These are phyloP conservation scores for Quercus mongolica DNA, from an alignment of 306 rosid genomes.

Conservation along the genomic window DNA sequence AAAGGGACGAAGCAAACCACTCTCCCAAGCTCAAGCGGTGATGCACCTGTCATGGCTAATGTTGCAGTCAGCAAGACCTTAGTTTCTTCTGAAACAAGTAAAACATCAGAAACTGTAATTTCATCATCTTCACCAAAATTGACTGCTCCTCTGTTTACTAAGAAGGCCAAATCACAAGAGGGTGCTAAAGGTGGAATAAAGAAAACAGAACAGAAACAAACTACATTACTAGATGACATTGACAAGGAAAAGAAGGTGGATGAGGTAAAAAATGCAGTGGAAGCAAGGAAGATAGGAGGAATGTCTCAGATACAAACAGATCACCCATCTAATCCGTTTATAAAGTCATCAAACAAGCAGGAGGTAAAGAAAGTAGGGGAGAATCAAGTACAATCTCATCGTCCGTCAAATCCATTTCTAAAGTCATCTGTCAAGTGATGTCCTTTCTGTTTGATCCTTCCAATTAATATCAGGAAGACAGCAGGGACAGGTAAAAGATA, in stretches of 20 bases:
- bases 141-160: conserved; percentile 53
- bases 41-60: conserved; percentile 28
- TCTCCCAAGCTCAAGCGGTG: conserved; percentile 25
- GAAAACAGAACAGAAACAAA: conserved; percentile 24
- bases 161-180: conserved; percentile 59
- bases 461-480: background rate
- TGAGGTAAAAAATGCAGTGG: conserved; percentile 25
- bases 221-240: conserved; percentile 22
- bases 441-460: background rate
- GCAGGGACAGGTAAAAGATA: background rate
- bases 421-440: conserved; percentile 68
- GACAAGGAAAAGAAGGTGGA: conserved; percentile 27
- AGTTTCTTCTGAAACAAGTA: conserved; percentile 23
- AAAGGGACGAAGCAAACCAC: conserved; percentile 30
- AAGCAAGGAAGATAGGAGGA: conserved; percentile 32
- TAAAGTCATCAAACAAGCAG: conserved; percentile 34
- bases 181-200: conserved; percentile 34
- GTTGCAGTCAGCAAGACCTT: conserved; percentile 16
- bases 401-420: conserved; percentile 78
- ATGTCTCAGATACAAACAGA: conserved; percentile 21
- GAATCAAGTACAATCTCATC: conserved; percentile 39
- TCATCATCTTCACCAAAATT: conserved; percentile 41
- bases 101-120: conserved; percentile 32
- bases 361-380: conserved; percentile 36
- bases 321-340: conserved; percentile 24